These are phyloP conservation scores for Stemphylium vesicarium DNA, from an alignment of 2,329 filamentous ascomycete genomes.

Conservation along the genomic window DNA sequence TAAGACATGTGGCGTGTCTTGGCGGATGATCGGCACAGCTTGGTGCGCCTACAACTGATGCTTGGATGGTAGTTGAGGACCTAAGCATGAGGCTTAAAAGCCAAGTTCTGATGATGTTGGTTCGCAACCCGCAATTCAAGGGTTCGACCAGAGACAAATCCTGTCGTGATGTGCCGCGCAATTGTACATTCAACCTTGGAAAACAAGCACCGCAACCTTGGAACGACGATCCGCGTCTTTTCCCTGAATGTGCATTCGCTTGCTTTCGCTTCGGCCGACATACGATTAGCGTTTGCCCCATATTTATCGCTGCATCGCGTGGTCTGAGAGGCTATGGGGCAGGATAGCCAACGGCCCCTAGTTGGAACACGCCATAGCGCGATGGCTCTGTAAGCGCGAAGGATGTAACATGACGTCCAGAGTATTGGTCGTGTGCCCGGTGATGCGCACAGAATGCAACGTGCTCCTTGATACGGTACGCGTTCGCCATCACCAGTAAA, in stretches of 20 bases:
- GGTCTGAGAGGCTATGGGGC: slow-evolving; percentile 13
- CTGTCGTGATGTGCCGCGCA: neutral
- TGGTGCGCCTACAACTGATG: slow-evolving; percentile 13
- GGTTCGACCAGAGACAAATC: neutral
- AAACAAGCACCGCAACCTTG: neutral
- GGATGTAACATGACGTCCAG: slow-evolving; percentile 24
- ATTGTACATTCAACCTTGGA: neutral
- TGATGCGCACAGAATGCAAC: slow-evolving; percentile 14
- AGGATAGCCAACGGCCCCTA: slow-evolving; percentile 9
- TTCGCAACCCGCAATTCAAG: neutral
- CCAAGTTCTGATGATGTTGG: neutral
- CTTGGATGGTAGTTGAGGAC: slow-evolving; percentile 3
- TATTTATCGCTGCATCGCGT: slow-evolving; percentile 16
- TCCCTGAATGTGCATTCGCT: neutral
- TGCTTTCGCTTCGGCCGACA: slow-evolving; percentile 7
- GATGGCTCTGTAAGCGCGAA: slow-evolving; percentile 8
- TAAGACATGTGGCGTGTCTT: slow-evolving; percentile 19
- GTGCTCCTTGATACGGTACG: neutral
- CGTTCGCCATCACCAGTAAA: neutral
- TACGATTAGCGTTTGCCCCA: slow-evolving; percentile 18
- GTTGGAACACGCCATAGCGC: slow-evolving; percentile 15
- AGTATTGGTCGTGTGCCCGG: slow-evolving; percentile 5
- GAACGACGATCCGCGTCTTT: neutral
- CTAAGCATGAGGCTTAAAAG: slow-evolving; percentile 10
- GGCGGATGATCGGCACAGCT: slow-evolving; percentile 19